Evolutionary conservation across 2,329 filamentous ascomycete species (phyloP), one percentile per base, ranked within the genome.

Genomic region (Stromatinia cepivora): DNA sequence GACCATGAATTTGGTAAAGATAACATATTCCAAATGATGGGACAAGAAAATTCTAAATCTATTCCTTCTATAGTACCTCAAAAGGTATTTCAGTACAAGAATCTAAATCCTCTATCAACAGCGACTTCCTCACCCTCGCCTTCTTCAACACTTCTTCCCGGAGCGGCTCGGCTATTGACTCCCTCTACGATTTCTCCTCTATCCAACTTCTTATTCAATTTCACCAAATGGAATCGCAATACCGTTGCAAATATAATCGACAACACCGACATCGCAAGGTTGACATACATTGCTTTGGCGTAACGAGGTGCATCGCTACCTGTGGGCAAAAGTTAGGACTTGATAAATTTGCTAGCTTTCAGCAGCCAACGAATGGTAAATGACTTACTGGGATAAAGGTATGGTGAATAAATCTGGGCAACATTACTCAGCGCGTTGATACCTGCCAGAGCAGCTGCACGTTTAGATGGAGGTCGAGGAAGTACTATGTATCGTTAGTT

Each of bases 191-290:
- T 72, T 13, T 84, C 85, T 0, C 89, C 90, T 20, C 82, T 81
- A 59, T 92, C 90, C 3, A 93, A 81, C 78, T 88, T 91, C 81
- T 84, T 88, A 76, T 93, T 94, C 74, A 92, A 77, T 56, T 85
- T 81, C 20, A 85, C 83, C 36, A 94, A 82, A 52, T 92, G 86
- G 48, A 88, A 81, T 13, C 90, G 81, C 73, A 93, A 81, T 3
- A 87, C 78, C 0, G 86, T 86, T 0, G 90, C 90, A 70, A 87
- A 84, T 36, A 86, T 74, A 57, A 93, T 88, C 1, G 90, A 87
- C 57, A 92, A 77, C 31, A 87, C 84, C 0, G 86, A 85, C 25
- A 88, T 91, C 1, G 82, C 84, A 73, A 88, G 90, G 78, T 92
- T 91, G 64, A 92, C 88, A 8, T 83, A 82, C 80, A 93, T 89